A percentile compares a stretch with the other conserved stretches of the same genome.
Conservation (phyloP, 768 basidiomycete genomes). For the Omphalotus guepiniiformis region DNA sequence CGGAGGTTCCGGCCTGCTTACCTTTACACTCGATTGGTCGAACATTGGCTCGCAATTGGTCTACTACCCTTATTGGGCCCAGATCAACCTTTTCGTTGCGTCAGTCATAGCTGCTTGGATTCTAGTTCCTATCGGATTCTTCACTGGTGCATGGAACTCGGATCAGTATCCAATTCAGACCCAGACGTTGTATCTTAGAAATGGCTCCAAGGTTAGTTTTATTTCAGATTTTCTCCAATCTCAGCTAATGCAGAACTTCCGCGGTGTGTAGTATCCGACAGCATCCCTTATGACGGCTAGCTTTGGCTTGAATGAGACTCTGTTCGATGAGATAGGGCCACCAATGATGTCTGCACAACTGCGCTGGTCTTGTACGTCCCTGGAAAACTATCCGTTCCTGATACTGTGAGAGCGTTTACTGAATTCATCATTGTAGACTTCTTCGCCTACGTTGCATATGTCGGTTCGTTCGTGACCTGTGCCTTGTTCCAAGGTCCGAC, state of each 20-base stretch:
- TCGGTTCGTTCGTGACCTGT: constrained; percentile 19
- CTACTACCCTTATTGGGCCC: constrained; percentile 23
- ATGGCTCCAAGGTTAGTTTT: constrained; percentile 10
- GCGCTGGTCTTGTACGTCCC: constrained; percentile 18
- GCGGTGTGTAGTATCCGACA: constrained; percentile 15
- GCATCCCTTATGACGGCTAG: constrained; percentile 16
- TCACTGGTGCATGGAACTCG: constrained; percentile 19
- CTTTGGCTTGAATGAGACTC: constrained; percentile 15
- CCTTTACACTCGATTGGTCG: constrained; percentile 21
- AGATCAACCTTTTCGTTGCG: constrained; percentile 19
- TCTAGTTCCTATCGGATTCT: constrained; percentile 17
- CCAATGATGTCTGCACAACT: constrained; percentile 23
- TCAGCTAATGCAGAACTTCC: background rate
- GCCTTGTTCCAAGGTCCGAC: constrained; percentile 21
- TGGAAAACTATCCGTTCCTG: too few species aligned
- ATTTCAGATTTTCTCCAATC: too few species aligned
- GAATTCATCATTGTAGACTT: constrained; percentile 1
- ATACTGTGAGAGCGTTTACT: background rate
- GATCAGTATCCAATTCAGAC: constrained; percentile 19
- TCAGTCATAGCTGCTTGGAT: constrained; percentile 21
- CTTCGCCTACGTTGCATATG: constrained; percentile 17
- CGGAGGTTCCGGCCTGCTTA: constrained; percentile 20
- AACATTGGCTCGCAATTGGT: constrained; percentile 19
- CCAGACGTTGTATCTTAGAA: constrained; percentile 15
- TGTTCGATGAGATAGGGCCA: constrained; percentile 15